These are phyloP conservation scores for Periglandula ipomoeae DNA, from an alignment of 2,329 filamentous ascomycete genomes.

Conservation along the genomic window DNA sequence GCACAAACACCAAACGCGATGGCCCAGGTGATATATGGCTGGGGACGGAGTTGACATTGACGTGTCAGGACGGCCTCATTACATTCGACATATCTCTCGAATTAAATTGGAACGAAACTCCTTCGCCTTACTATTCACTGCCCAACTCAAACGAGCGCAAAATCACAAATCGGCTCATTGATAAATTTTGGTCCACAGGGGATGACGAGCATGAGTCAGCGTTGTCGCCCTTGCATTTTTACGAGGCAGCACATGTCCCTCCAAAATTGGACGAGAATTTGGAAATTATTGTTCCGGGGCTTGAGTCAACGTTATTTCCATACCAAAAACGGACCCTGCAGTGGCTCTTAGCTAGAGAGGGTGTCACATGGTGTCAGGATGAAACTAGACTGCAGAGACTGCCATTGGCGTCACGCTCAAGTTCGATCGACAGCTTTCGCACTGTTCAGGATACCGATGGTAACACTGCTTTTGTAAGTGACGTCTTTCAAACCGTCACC, in stretches of 20 bases:
- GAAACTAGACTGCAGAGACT: conserved; percentile 13
- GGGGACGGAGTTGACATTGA: conserved; percentile 20
- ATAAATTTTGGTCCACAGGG: conserved; percentile 22
- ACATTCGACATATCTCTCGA: conserved; percentile 23
- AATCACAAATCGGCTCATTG: conserved; percentile 26
- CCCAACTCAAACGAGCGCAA: conserved; percentile 20
- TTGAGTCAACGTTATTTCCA: conserved; percentile 51
- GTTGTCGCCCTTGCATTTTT: conserved; percentile 51
- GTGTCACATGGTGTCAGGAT: conserved; percentile 36
- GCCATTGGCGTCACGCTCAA: background rate
- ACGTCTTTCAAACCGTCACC: conserved; percentile 51
- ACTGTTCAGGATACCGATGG: conserved; percentile 24
- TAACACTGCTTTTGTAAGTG: conserved; percentile 45
- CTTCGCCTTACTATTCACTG: conserved; percentile 20
- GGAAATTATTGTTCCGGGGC: conserved; percentile 32
- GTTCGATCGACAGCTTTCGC: conserved; percentile 21
- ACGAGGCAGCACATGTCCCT: conserved; percentile 58
- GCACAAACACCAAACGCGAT: conserved; percentile 9
- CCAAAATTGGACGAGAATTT: conserved; percentile 29
- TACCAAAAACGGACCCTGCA: conserved; percentile 63
- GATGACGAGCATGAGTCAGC: conserved; percentile 9
- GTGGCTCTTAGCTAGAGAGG: conserved; percentile 63
- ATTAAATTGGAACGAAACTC: conserved; percentile 35
- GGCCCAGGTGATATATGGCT: conserved; percentile 27
- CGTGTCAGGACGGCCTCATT: conserved; percentile 17